These are phyloP conservation scores for Sesbania bispinosa DNA, from an alignment of 306 rosid species.

Conservation along the genomic window DNA sequence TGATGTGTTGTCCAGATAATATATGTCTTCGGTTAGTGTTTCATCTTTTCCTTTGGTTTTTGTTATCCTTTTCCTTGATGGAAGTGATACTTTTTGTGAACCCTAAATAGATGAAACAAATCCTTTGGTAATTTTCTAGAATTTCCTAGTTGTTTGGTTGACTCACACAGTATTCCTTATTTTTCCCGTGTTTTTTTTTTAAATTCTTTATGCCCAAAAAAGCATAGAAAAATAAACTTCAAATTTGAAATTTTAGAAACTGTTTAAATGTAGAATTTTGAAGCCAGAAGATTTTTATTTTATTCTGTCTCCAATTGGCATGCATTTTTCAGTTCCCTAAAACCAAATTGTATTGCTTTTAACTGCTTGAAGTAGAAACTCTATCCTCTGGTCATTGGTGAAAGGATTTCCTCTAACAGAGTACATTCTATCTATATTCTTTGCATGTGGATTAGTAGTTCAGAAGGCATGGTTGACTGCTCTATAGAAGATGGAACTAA, in stretches of 20 bases:
- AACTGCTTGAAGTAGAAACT: not conserved
- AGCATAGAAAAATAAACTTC: not conserved
- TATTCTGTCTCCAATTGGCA: not conserved
- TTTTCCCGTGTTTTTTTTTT: not conserved
- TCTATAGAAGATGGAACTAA: constrained; percentile 44
- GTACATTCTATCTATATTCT: constrained; percentile 2
- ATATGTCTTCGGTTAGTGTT: not conserved
- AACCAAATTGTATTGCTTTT: not conserved
- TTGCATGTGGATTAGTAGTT: constrained; percentile 26
- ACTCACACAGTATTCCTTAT: not conserved
- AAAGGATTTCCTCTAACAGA: not conserved
- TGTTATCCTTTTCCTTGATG: not conserved
- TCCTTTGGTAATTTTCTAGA: not conserved
- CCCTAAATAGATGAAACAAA: not conserved
- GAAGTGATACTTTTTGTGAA: not conserved
- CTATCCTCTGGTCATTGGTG: not conserved
- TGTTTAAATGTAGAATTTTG: not conserved
- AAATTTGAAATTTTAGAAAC: not conserved
- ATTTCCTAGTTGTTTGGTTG: not conserved
- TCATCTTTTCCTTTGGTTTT: not conserved
- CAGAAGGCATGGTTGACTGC: constrained; percentile 40
- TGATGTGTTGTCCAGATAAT: not conserved
- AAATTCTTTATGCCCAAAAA: not conserved
- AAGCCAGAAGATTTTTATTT: not conserved
- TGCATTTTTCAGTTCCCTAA: not conserved